These are phyloP conservation scores for Barnettozyma californica DNA, from an alignment of 805 yeast genomes.

Conservation along the genomic window DNA sequence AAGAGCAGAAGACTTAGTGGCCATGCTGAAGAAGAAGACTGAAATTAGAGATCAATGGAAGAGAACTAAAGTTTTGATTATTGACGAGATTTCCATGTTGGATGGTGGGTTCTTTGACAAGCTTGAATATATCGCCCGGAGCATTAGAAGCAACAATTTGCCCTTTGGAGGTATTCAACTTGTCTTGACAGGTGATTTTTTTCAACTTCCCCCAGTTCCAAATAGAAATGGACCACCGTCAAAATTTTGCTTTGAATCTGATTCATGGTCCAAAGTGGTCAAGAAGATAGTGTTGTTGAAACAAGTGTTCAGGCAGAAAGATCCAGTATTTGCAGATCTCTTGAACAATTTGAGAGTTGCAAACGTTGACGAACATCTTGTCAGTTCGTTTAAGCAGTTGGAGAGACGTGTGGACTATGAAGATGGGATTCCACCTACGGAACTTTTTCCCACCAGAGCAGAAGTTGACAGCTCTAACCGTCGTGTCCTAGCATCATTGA, in stretches of 20 bases:
- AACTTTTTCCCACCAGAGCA: constrained; percentile 75
- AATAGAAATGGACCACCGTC: constrained; percentile 29
- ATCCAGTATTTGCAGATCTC: constrained; percentile 66
- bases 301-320: constrained; percentile 89
- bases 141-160: constrained; percentile 36
- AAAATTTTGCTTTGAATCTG: constrained; percentile 70
- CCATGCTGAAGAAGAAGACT: constrained; percentile 41
- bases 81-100: constrained; percentile 95
- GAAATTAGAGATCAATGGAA: constrained; percentile 54
- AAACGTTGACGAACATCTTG: constrained; percentile 44
- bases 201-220: constrained; percentile 89
- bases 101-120: constrained; percentile 75
- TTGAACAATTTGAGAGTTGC: constrained; percentile 81
- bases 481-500: constrained; percentile 42
- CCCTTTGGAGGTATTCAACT: constrained; percentile 97
- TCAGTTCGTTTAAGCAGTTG: constrained; percentile 44
- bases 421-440: constrained; percentile 86
- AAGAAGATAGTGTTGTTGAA: constrained; percentile 63
- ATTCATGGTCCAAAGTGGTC: constrained; percentile 61
- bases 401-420: constrained; percentile 51
- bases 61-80: constrained; percentile 60
- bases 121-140: constrained; percentile 63
- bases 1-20: constrained; percentile 32
- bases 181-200: constrained; percentile 90
- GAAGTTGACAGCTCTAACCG: constrained; percentile 81